A percentile compares a stretch with the other conserved stretches of the same genome.
Conservation (phyloP, 129 eudicot genomes). For the Lonicera japonica region DNA sequence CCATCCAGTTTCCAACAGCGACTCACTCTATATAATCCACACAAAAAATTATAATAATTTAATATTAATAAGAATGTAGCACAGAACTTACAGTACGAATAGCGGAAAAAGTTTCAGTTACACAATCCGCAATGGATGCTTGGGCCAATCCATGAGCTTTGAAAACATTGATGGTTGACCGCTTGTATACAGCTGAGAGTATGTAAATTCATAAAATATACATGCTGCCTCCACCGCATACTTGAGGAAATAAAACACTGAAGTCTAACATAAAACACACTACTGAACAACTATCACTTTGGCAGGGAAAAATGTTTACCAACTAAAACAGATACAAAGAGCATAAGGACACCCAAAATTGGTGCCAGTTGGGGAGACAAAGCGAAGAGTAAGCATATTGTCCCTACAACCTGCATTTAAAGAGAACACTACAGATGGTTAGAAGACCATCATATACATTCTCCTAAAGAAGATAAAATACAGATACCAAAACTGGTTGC, state of each 20-base stretch:
- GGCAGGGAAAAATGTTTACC: slow-evolving; percentile 40
- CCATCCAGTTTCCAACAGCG: neutral
- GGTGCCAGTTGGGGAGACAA: slow-evolving; percentile 94
- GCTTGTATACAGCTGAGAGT: slow-evolving; percentile 72
- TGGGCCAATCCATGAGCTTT: slow-evolving; percentile 90
- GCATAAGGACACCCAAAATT: slow-evolving; percentile 68
- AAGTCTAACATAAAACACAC: neutral
- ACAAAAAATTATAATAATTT: neutral
- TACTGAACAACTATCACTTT: slow-evolving; percentile 6
- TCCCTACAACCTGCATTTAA: slow-evolving; percentile 71
- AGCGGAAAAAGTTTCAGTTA: slow-evolving; percentile 88
- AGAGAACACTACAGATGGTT: slow-evolving; percentile 4
- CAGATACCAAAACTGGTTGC: neutral
- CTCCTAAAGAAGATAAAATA: neutral
- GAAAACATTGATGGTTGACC: slow-evolving; percentile 81
- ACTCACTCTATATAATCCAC: neutral
- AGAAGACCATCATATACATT: slow-evolving; percentile 5
- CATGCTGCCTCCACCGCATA: too few species aligned
- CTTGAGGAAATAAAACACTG: neutral
- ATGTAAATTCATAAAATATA: too few species aligned
- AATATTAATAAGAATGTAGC: neutral
- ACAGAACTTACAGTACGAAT: slow-evolving; percentile 78
- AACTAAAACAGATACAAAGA: slow-evolving; percentile 62
- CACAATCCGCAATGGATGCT: slow-evolving; percentile 87
- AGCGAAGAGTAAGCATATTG: slow-evolving; percentile 69